Evolutionary conservation across 176 grass and related monocot genomes (phyloP).

Genomic region (Pharus latifolius): DNA sequence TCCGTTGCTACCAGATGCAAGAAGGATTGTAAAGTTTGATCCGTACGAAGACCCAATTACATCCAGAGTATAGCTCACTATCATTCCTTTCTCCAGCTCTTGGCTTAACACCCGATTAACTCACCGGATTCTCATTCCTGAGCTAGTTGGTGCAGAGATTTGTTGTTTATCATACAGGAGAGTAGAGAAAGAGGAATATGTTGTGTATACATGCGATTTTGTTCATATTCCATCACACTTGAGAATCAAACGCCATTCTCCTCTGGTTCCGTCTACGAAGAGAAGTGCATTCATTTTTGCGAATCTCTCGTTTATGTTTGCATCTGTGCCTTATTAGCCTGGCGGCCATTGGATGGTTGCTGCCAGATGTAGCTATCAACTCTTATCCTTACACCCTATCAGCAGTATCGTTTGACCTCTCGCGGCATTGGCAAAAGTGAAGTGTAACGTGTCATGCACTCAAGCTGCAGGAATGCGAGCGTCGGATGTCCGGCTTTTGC

Average conservation of each 20-base stretch:
- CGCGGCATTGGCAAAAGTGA: no score
- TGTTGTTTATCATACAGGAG: background rate
- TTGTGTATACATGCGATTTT: background rate
- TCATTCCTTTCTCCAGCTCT: background rate
- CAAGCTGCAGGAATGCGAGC: no score
- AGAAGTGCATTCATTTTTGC: background rate
- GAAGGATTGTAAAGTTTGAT: constrained; percentile 33
- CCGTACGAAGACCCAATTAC: constrained; percentile 16
- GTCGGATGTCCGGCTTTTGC: no score
- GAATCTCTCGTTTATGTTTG: no score
- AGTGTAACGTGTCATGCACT: no score
- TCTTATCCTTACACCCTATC: no score
- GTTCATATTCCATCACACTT: background rate
- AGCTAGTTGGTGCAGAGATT: background rate
- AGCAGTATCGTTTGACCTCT: no score
- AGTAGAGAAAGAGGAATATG: constrained; percentile 6
- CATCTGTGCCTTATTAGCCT: background rate
- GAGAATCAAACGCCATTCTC: no score
- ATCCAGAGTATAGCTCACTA: constrained; percentile 11
- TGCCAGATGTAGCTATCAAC: background rate
- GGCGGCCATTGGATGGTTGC: background rate
- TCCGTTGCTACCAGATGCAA: constrained; percentile 33
- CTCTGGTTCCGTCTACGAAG: no score
- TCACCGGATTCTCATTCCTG: background rate
- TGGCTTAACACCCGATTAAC: background rate